These are phyloP conservation scores for Plasmodium billcollinsi DNA, from an alignment of 169 alveolate species.

Conservation along the genomic window DNA sequence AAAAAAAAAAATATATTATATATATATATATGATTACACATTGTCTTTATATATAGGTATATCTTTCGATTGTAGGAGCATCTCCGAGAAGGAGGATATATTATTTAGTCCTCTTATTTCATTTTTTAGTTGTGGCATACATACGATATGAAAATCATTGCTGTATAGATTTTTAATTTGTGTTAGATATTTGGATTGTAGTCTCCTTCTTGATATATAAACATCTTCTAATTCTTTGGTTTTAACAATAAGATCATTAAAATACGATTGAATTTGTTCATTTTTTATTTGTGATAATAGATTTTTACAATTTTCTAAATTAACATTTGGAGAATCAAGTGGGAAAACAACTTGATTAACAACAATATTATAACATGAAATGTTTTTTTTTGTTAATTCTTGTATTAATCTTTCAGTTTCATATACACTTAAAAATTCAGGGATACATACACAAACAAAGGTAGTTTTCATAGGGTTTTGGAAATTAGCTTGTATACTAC, in stretches of 20 bases:
- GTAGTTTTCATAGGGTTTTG: slow-evolving; percentile 93
- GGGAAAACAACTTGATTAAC: slow-evolving; percentile 97
- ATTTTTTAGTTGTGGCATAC: slow-evolving; percentile 90
- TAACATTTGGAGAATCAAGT: slow-evolving; percentile 77
- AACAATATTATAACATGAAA: slow-evolving; percentile 96
- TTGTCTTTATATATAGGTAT: slow-evolving; percentile 76
- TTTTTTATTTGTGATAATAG: slow-evolving; percentile 17
- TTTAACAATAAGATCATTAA: slow-evolving; percentile 42
- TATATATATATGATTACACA: background rate
- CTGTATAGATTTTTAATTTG: slow-evolving; percentile 96
- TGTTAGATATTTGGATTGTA: slow-evolving; percentile 96
- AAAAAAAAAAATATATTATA: too few relatives aligned
- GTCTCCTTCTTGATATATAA: slow-evolving; percentile 86
- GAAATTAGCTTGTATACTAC: slow-evolving; percentile 87
- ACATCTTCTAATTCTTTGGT: slow-evolving; percentile 81
- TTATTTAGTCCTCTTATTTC: slow-evolving; percentile 92
- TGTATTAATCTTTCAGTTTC: slow-evolving; percentile 98
- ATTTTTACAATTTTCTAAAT: slow-evolving; percentile 21
- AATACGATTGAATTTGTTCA: slow-evolving; percentile 15
- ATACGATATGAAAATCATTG: slow-evolving; percentile 95
- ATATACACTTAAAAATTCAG: slow-evolving; percentile 98
- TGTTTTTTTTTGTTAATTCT: slow-evolving; percentile 95
- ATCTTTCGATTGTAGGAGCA: slow-evolving; percentile 81
- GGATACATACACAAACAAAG: slow-evolving; percentile 99
- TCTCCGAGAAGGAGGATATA: slow-evolving; percentile 78